These are phyloP conservation scores for Solanum etuberosum DNA, from an alignment of 257 asterid genomes.

Conservation along the genomic window DNA sequence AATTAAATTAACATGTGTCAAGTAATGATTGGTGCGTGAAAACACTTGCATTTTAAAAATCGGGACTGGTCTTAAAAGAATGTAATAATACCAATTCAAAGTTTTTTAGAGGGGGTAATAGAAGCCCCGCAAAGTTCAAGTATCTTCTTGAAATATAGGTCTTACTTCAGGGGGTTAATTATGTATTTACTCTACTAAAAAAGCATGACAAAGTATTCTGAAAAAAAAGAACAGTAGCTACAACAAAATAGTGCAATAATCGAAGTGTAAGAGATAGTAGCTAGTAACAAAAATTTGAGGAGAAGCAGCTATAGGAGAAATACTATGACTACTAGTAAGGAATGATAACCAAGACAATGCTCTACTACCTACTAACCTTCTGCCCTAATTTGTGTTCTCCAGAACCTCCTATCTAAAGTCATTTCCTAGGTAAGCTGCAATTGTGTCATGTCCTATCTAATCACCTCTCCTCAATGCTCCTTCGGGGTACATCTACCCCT, in stretches of 20 bases:
- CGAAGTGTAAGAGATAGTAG: not conserved
- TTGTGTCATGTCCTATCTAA: not conserved
- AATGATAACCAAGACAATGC: not conserved
- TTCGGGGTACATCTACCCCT: not conserved
- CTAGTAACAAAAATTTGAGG: not conserved
- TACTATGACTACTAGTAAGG: not conserved
- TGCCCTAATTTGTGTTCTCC: not conserved
- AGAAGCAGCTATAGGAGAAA: not conserved
- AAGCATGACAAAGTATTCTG: not conserved
- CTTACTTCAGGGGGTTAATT: not conserved
- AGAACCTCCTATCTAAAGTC: not conserved
- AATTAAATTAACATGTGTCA: not conserved
- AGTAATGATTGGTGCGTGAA: not conserved
- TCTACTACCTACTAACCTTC: not conserved
- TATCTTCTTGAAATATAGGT: not conserved
- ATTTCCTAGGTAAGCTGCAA: not conserved
- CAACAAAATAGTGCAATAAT: not conserved
- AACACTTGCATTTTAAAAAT: not conserved
- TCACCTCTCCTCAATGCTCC: not conserved
- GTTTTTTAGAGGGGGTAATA: not conserved
- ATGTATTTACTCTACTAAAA: no score
- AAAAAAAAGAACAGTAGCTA: not conserved
- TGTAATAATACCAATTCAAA: not conserved
- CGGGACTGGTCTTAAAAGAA: not conserved
- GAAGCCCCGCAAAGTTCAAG: not conserved